Evolutionary conservation across 129 eudicot species (phyloP), one percentile per base, ranked within the genome.

Genomic region (Escallonia herrerae): DNA sequence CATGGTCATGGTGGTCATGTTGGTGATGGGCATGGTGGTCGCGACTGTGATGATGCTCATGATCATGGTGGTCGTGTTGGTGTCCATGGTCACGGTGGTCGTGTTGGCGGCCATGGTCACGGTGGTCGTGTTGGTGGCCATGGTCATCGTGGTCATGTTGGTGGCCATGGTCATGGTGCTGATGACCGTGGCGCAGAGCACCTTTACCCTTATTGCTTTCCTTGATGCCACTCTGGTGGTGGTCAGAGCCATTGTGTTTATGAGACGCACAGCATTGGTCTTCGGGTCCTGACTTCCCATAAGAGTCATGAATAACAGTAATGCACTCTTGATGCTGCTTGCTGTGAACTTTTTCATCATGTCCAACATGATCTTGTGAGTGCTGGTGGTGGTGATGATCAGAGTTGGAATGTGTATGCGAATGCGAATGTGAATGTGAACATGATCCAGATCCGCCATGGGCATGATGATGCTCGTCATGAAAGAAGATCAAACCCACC

Each of bases 381-480:
- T 22, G 33, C 33, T 22, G 33, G 33, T 71, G 75, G 33, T 43
- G 75, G 45, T 53, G 67, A 62, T 12, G 8, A 62, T 75, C 74
- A 15, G 15, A 38, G 48, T 68, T 75, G 40, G 72, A 57, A 64
- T 64, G 71, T 47, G 76, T 40, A 43, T 81, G 78, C 15, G 66
- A 12, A 59, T 73, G 81, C 5, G 79, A 43, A 46, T 87, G 85
- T 1, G 89, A 77, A 68, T 93, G 95, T 0, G 90, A 81, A 72
- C 87, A 82, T 8, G 90, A 65, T 40, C 84, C 74, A 62, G 81
- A 67, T 3, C 95, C 95, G 60, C 99, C 99, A 78, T 93, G 99
- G 64, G 99, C 99, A 78, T 81, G 95, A 78, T 93, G 99, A 72
- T 93, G 99, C 71, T 93, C 99, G 54, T 93, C 99, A 45, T 93